phyloP scores from a whole-genome alignment of 2,329 filamentous ascomycete species.

The Colletotrichum chlorophyti region DNA sequence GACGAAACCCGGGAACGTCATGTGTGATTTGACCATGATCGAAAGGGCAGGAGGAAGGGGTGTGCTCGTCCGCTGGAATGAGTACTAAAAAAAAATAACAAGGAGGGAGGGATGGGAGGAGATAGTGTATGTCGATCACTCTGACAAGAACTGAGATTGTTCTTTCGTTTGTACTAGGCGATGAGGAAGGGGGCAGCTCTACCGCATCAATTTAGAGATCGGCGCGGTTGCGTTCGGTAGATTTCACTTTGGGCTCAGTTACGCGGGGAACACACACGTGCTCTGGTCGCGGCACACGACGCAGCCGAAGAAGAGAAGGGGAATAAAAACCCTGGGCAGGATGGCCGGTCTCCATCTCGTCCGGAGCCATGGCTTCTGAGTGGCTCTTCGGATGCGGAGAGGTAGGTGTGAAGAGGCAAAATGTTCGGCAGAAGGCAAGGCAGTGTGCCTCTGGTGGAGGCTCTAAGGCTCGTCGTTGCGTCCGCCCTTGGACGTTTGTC shows the following conservation, averaged over 20 bases:
- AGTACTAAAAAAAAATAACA: too few species aligned
- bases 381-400: background rate
- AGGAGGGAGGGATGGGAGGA: background rate
- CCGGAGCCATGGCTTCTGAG: background rate
- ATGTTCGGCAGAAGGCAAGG: background rate
- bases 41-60: background rate
- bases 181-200: slow-evolving; percentile 7
- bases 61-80: background rate
- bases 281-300: background rate
- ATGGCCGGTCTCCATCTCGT: too few species aligned
- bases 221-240: slow-evolving; percentile 14
- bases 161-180: background rate
- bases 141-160: background rate
- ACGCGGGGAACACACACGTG: slow-evolving; percentile 12
- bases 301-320: too few species aligned
- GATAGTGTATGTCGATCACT: slow-evolving; percentile 20
- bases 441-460: slow-evolving; percentile 19
- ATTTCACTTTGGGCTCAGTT: too few species aligned
- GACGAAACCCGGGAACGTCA: background rate
- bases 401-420: background rate
- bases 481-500: too few species aligned
- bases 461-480: slow-evolving; percentile 14
- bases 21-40: too few species aligned
- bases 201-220: slow-evolving; percentile 22
- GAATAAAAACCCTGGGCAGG: too few species aligned